Conservation (phyloP, 139 green algal species). For the Chlamydomonas asymmetrica region DNA sequence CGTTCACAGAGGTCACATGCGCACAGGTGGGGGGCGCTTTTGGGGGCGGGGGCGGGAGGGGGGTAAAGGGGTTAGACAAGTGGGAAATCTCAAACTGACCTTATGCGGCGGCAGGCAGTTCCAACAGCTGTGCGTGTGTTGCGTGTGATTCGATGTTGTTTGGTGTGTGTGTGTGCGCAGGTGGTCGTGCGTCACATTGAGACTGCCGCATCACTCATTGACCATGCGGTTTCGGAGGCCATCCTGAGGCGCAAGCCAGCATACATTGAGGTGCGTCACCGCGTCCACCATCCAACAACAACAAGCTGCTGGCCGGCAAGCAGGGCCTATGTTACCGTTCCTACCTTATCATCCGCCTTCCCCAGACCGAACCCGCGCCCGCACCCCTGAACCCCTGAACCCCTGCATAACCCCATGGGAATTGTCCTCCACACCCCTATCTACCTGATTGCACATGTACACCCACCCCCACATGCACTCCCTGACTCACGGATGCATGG, state of each 20-base stretch:
- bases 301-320: too few relatives aligned
- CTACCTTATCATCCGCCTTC: too few relatives aligned
- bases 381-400: too few relatives aligned
- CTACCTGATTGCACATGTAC: too few relatives aligned
- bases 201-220: constrained; percentile 68
- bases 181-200: constrained; percentile 56
- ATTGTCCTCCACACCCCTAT: too few relatives aligned
- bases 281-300: too few relatives aligned
- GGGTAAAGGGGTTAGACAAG: neutral
- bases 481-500: too few relatives aligned
- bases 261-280: constrained; percentile 82
- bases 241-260: constrained; percentile 65
- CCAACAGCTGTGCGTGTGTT: neutral
- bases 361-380: too few relatives aligned
- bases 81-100: neutral
- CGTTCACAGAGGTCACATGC: constrained; percentile 75
- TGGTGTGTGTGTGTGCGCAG: constrained; percentile 3
- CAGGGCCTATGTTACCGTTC: too few relatives aligned
- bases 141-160: neutral
- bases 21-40: constrained; percentile 37
- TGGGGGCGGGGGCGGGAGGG: neutral
- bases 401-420: too few relatives aligned
- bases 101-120: neutral
- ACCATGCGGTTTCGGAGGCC: constrained; percentile 62
- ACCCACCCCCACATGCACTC: too few relatives aligned